phyloP scores from a whole-genome alignment of 140 eudicot genomes.

The Senecio squalidus region DNA sequence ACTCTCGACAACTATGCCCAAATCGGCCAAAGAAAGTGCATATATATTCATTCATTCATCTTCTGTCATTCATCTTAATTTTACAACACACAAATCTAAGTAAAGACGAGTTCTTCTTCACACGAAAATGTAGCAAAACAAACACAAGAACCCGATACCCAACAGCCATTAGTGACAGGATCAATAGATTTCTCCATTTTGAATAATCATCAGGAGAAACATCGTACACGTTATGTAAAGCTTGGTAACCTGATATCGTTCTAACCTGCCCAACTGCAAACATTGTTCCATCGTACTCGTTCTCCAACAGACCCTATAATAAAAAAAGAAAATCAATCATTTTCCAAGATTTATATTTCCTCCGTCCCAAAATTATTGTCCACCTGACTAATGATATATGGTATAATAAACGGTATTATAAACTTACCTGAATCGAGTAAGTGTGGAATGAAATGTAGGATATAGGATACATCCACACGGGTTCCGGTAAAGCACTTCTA shows the following conservation, averaged over 20 bases:
- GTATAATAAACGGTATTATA: no score
- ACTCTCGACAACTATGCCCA: slow-evolving; percentile 19
- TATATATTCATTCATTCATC: slow-evolving; percentile 26
- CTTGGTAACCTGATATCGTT: slow-evolving; percentile 73
- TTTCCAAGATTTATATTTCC: not conserved
- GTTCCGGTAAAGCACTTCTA: slow-evolving; percentile 79
- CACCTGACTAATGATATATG: no score
- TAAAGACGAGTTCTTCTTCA: slow-evolving; percentile 34
- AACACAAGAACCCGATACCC: slow-evolving; percentile 68
- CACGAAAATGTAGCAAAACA: slow-evolving; percentile 53
- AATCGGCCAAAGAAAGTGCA: not conserved
- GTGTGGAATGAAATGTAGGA: slow-evolving; percentile 90
- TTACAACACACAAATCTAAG: slow-evolving; percentile 48
- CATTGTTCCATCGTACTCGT: slow-evolving; percentile 61
- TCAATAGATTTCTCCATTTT: slow-evolving; percentile 65
- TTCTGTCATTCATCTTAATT: slow-evolving; percentile 30
- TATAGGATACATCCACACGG: slow-evolving; percentile 79
- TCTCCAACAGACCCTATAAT: slow-evolving; percentile 88
- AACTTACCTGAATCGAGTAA: slow-evolving; percentile 78
- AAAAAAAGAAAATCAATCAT: not conserved
- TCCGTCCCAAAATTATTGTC: no score
- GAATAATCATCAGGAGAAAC: slow-evolving; percentile 46
- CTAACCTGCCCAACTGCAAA: slow-evolving; percentile 88
- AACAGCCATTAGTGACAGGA: slow-evolving; percentile 70
- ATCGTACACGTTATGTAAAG: slow-evolving; percentile 66